These are phyloP conservation scores for Clonostachys rosea DNA, from an alignment of 2,329 filamentous ascomycete species.

Conservation along the genomic window DNA sequence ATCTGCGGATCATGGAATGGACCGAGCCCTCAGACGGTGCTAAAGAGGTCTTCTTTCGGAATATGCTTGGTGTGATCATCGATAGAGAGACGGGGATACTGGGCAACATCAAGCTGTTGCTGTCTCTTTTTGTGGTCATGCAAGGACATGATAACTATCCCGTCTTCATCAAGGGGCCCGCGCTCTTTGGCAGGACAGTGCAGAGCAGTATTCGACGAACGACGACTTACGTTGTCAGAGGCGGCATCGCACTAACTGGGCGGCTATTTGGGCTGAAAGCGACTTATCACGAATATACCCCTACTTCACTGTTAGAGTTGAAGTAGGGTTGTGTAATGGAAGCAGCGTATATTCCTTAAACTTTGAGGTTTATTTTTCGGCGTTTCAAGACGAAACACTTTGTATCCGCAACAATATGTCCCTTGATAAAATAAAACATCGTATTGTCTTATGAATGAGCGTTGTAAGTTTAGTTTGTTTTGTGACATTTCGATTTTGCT, in stretches of 20 bases:
- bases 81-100: constrained; percentile 6
- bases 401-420: too few species aligned
- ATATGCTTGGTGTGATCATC: constrained; percentile 9
- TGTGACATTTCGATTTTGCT: too few species aligned
- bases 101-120: constrained; percentile 5
- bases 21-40: constrained; percentile 12
- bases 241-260: neutral
- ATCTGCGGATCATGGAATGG: constrained; percentile 11
- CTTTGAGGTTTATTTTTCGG: too few species aligned
- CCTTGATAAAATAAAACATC: too few species aligned
- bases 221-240: constrained; percentile 5
- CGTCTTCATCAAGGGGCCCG: constrained; percentile 9
- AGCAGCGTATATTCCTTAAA: too few species aligned
- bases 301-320: neutral
- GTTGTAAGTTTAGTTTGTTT: too few species aligned
- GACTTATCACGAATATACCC: constrained; percentile 4
- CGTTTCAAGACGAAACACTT: too few species aligned
- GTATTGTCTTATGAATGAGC: too few species aligned
- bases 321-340: too few species aligned
- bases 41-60: constrained; percentile 14
- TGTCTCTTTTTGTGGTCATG: constrained; percentile 10
- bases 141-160: constrained; percentile 12
- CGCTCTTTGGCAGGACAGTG: constrained; percentile 4
- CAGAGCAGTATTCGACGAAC: constrained; percentile 3
- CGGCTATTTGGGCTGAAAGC: constrained; percentile 1